phyloP scores from a whole-genome alignment of 169 alveolate species.

The Plasmodium inui region DNA sequence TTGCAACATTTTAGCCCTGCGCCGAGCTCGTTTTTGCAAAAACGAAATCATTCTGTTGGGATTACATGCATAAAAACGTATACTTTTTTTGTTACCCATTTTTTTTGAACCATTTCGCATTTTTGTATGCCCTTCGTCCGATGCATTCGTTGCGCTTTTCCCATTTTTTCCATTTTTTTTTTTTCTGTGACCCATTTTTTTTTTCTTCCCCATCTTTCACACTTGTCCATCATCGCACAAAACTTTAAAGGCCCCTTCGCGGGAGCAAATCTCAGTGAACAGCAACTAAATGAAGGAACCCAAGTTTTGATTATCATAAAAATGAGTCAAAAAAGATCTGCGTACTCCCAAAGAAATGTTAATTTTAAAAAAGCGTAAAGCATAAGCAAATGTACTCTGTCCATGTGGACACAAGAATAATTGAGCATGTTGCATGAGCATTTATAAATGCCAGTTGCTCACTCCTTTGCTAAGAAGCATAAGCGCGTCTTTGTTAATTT shows the following conservation, averaged over 20 bases:
- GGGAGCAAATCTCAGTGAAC: slow-evolving; percentile 1
- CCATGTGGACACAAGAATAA: neutral
- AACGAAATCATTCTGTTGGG: neutral
- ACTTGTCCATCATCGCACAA: neutral
- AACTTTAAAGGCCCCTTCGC: neutral
- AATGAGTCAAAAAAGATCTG: slow-evolving; percentile 39
- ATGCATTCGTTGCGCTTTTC: neutral
- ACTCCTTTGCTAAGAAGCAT: neutral
- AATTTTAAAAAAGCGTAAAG: slow-evolving; percentile 14
- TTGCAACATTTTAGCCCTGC: neutral
- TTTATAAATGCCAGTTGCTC: neutral
- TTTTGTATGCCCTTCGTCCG: neutral
- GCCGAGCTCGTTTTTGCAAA: neutral
- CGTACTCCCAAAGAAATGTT: slow-evolving; percentile 68
- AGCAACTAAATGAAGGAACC: neutral
- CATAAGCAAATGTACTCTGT: neutral
- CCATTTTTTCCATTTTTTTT: neutral
- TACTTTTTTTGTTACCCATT: slow-evolving; percentile 7
- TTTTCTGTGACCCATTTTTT: slow-evolving; percentile 12
- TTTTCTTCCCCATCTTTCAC: neutral
- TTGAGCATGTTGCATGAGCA: neutral
- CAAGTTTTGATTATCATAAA: neutral
- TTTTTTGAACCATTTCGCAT: neutral
- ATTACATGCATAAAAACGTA: neutral
- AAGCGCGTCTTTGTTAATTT: neutral